Evolutionary conservation across 441 rosid genomes (phyloP).

Genomic region (Gossypium armourianum): DNA sequence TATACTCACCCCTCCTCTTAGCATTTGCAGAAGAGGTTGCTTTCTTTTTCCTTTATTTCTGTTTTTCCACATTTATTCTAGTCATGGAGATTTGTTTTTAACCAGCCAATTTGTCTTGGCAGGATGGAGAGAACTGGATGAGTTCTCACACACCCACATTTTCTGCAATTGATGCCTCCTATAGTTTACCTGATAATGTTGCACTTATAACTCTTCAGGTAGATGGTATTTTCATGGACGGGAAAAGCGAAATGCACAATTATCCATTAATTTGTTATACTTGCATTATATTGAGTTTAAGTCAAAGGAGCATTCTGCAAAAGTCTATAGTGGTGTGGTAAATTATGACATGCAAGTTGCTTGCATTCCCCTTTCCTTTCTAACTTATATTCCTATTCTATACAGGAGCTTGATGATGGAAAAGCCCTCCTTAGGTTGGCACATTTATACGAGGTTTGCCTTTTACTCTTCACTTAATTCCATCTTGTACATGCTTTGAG

Average conservation of each 20-base stretch:
- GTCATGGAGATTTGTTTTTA: constrained; percentile 14
- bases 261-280: neutral
- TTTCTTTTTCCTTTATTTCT: neutral
- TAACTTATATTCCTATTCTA: neutral
- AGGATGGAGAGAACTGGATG: constrained; percentile 51
- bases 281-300: neutral
- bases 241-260: constrained; percentile 30
- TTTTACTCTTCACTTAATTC: constrained; percentile 6
- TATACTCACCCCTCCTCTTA: constrained; percentile 56
- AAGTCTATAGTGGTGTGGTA: neutral
- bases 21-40: constrained; percentile 60
- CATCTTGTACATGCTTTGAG: constrained; percentile 5
- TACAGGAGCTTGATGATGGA: constrained; percentile 53
- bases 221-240: constrained; percentile 13
- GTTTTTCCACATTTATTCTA: constrained; percentile 15
- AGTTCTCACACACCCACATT: constrained; percentile 37
- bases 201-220: constrained; percentile 63
- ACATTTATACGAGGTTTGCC: constrained; percentile 50
- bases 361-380: constrained; percentile 9
- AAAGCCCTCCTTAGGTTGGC: constrained; percentile 56
- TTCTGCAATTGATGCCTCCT: constrained; percentile 47
- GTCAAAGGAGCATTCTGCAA: neutral
- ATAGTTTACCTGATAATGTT: constrained; percentile 44
- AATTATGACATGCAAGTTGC: constrained; percentile 8
- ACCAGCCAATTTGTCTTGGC: constrained; percentile 10